Percentiles rank a stretch among this genome's conserved stretches.
Evolutionary conservation across 768 basidiomycete genomes (phyloP).

Genomic region (Clavaria fumosa): DNA sequence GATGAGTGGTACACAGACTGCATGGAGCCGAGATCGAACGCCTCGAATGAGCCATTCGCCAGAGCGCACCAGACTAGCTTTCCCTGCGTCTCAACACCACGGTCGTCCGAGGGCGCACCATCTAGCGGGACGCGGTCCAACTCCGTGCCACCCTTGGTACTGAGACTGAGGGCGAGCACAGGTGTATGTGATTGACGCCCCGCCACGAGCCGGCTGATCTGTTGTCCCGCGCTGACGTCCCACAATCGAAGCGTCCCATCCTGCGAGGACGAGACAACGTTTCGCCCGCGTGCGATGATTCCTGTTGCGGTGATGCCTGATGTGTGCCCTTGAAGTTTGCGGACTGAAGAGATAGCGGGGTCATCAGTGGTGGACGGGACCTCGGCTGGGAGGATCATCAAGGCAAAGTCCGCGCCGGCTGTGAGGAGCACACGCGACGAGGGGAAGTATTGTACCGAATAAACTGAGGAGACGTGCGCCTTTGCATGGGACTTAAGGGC

Average conservation of each 20-base stretch:
- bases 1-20: slow-evolving; percentile 12
- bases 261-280: slow-evolving; percentile 48
- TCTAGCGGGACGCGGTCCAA: slow-evolving; percentile 6
- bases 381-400: slow-evolving; percentile 38
- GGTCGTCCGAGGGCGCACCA: slow-evolving; percentile 13
- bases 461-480: slow-evolving; percentile 37
- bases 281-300: slow-evolving; percentile 52
- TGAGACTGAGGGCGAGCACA: slow-evolving; percentile 30
- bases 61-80: slow-evolving; percentile 41
- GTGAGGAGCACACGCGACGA: slow-evolving; percentile 59
- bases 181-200: slow-evolving; percentile 21
- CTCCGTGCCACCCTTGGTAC: slow-evolving; percentile 15
- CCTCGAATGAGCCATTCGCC: slow-evolving; percentile 37
- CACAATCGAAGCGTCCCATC: slow-evolving; percentile 60
- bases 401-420: slow-evolving; percentile 48
- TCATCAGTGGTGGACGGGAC: slow-evolving; percentile 11
- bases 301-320: slow-evolving; percentile 45
- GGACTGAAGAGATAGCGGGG: slow-evolving; percentile 31
- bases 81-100: slow-evolving; percentile 31
- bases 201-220: slow-evolving; percentile 30
- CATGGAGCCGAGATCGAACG: slow-evolving; percentile 37
- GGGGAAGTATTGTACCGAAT: slow-evolving; percentile 48
- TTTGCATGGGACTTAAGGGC: slow-evolving; percentile 17
- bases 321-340: slow-evolving; percentile 51
- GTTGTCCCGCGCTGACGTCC: slow-evolving; percentile 45